Conservation (phyloP, 805 yeast genomes). For the Saccharomyces paradoxus region DNA sequence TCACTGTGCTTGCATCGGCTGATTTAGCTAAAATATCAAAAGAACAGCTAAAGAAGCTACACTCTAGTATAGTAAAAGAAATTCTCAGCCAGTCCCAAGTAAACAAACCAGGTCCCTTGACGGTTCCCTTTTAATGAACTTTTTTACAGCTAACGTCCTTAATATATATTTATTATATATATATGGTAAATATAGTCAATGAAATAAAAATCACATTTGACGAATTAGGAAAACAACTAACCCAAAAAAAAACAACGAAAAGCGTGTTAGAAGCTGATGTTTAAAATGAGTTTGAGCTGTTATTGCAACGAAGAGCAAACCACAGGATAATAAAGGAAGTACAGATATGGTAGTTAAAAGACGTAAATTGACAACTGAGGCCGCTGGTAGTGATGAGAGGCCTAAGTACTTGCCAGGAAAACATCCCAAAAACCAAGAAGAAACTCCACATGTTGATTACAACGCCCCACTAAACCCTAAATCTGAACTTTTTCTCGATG, state of each 20-base stretch:
- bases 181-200: background rate
- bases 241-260: background rate
- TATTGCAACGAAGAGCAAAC: conserved; percentile 8
- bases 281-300: background rate
- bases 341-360: conserved; percentile 2
- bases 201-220: background rate
- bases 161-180: background rate
- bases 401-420: conserved; percentile 28
- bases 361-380: conserved; percentile 1
- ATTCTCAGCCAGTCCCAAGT: background rate
- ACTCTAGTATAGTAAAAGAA: background rate
- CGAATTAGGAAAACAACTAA: background rate
- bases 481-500: conserved; percentile 25
- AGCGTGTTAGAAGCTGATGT: background rate
- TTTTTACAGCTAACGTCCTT: background rate
- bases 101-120: background rate
- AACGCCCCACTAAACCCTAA: conserved; percentile 24
- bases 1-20: background rate
- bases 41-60: background rate
- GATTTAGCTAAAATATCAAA: background rate
- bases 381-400: background rate
- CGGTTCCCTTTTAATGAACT: background rate
- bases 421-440: conserved; percentile 22
- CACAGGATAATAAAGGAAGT: conserved; percentile 2
- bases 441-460: conserved; percentile 19